A percentile compares a stretch with the other conserved stretches of the same genome.
Conservation (phyloP, 108 stramenopile genomes). For the Mediolabrus comicus region DNA sequence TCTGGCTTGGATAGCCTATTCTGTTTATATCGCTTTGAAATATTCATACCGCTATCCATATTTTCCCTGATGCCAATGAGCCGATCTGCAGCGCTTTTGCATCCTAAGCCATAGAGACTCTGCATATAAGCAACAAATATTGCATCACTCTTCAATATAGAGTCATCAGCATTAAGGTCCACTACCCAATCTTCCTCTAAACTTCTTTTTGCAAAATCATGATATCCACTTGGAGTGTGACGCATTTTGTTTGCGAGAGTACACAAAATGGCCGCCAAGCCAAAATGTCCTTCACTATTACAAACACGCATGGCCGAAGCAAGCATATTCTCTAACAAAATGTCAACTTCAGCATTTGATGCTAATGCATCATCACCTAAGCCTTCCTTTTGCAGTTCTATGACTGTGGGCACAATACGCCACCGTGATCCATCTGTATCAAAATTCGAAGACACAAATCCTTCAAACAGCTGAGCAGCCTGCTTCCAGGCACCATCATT, state of each 20-base stretch:
- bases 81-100: slow-evolving; percentile 3
- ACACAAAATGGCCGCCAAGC: slow-evolving; percentile 52
- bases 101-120: slow-evolving; percentile 54
- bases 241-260: slow-evolving; percentile 20
- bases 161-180: slow-evolving; percentile 4
- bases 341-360: slow-evolving; percentile 7
- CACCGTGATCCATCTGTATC: slow-evolving; percentile 9
- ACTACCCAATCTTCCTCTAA: not conserved
- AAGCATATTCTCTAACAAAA: slow-evolving; percentile 22
- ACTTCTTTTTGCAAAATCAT: slow-evolving; percentile 1
- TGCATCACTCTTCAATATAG: slow-evolving; percentile 1
- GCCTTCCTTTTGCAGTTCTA: slow-evolving; percentile 2
- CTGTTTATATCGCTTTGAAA: not conserved
- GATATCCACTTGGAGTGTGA: not conserved
- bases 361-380: not conserved
- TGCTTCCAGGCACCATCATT: slow-evolving; percentile 61
- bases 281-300: slow-evolving; percentile 58
- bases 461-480: slow-evolving; percentile 44
- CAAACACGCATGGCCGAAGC: slow-evolving; percentile 55
- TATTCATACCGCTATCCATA: not conserved
- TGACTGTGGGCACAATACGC: slow-evolving; percentile 21
- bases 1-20: slow-evolving; percentile 2
- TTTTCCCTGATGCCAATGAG: not conserved
- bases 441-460: slow-evolving; percentile 23
- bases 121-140: slow-evolving; percentile 43